These are phyloP conservation scores for Yamadazyma triangularis DNA, from an alignment of 1,139 yeast species.

Conservation along the genomic window DNA sequence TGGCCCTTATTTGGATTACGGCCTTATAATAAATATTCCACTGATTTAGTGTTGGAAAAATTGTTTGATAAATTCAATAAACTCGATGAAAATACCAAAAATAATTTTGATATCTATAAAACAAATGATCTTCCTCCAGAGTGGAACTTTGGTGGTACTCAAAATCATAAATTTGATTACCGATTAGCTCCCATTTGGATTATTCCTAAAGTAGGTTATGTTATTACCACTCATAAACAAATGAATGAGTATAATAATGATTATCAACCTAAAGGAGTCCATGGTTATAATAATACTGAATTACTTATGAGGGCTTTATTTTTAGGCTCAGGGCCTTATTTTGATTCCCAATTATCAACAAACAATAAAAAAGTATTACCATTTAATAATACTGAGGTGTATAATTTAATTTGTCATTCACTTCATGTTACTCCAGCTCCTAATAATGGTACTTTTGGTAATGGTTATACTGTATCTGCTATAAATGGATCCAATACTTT, in stretches of 20 bases:
- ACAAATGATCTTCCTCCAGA: conserved; percentile 59
- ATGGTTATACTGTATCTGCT: conserved; percentile 11
- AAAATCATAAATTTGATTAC: conserved; percentile 40
- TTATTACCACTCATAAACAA: conserved; percentile 60
- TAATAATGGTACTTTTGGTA: conserved; percentile 51
- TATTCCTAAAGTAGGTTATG: conserved; percentile 77
- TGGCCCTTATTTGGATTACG: conserved; percentile 86
- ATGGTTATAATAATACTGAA: conserved; percentile 78
- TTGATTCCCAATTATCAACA: conserved; percentile 26
- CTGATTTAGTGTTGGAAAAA: conserved; percentile 17
- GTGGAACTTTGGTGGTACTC: conserved; percentile 61
- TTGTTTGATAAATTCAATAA: conserved; percentile 18
- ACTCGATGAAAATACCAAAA: conserved; percentile 12
- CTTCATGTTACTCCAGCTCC: conserved; percentile 52
- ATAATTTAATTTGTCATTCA: conserved; percentile 69
- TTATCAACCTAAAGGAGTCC: conserved; percentile 70
- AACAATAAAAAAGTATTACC: conserved; percentile 46
- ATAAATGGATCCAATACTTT: conserved; percentile 28
- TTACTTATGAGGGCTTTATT: conserved; percentile 81
- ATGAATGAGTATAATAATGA: conserved; percentile 46
- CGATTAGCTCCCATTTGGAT: conserved; percentile 85
- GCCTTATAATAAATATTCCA: conserved; percentile 36
- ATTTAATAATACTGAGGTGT: conserved; percentile 68
- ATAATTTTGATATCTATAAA: conserved; percentile 34
- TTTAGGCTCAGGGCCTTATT: conserved; percentile 78